Evolutionary conservation across 768 basidiomycete genomes (phyloP).

Genomic region (Rubroboletus satanas): DNA sequence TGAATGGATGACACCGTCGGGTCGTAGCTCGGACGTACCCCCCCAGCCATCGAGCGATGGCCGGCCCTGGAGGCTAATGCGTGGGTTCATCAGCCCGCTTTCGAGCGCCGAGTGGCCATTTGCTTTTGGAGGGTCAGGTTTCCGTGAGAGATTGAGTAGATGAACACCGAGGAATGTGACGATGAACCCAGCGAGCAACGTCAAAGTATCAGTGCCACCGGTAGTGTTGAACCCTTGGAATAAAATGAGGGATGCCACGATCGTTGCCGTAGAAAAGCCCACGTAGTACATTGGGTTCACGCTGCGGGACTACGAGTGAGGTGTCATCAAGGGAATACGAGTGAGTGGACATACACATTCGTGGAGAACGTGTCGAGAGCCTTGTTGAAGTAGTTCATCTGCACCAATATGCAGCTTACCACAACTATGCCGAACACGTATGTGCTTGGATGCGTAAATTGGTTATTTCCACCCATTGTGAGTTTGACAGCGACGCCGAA

Average conservation of each 20-base stretch:
- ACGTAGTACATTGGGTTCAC: constrained; percentile 99
- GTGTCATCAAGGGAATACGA: neutral
- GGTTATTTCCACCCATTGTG: constrained; percentile 89
- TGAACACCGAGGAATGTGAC: constrained; percentile 98
- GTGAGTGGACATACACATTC: constrained; percentile 71
- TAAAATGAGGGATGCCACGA: constrained; percentile 90
- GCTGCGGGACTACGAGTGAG: constrained; percentile 36
- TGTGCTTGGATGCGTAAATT: constrained; percentile 92
- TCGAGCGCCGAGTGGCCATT: constrained; percentile 55
- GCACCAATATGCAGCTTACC: constrained; percentile 78
- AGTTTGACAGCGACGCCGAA: constrained; percentile 97
- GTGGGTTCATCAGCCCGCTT: constrained; percentile 68
- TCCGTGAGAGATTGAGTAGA: constrained; percentile 78
- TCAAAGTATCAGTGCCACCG: constrained; percentile 74
- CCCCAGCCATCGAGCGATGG: constrained; percentile 78
- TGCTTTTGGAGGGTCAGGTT: constrained; percentile 43
- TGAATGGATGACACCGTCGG: constrained; percentile 23
- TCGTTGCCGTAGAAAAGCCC: constrained; percentile 90
- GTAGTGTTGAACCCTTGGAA: constrained; percentile 97
- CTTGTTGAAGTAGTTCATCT: constrained; percentile 98
- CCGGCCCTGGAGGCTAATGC: constrained; percentile 76
- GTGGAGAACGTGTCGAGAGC: constrained; percentile 95
- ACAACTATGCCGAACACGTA: constrained; percentile 90
- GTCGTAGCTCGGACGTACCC: constrained; percentile 32
- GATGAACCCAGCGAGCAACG: constrained; percentile 84